A percentile compares a stretch with the other conserved stretches of the same genome.
Evolutionary conservation across 2,329 filamentous ascomycete genomes (phyloP).

Genomic region (Aspergillus unguis): DNA sequence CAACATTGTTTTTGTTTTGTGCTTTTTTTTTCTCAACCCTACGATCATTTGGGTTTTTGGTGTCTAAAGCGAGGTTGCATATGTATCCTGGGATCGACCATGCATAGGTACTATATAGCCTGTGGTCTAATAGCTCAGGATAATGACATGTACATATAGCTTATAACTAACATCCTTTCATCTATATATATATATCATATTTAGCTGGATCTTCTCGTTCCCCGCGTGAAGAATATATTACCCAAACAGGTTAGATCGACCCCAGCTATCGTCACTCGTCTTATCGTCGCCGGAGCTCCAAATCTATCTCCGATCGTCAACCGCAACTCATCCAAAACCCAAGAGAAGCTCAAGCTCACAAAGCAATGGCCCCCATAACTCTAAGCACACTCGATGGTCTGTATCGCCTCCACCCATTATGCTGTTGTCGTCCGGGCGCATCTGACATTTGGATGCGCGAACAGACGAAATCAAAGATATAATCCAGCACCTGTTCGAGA

Average conservation of each 20-base stretch:
- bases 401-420: constrained; percentile 2
- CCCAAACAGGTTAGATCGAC: constrained; percentile 12
- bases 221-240: not conserved
- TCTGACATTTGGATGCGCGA: too few relatives aligned
- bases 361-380: constrained; percentile 35
- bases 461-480: constrained; percentile 57
- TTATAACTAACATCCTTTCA: constrained; percentile 9
- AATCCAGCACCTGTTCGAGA: constrained; percentile 61
- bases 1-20: not conserved
- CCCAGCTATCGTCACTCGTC: not conserved
- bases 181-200: not conserved
- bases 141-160: constrained; percentile 12
- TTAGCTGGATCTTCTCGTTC: too few relatives aligned
- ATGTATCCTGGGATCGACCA: constrained; percentile 7
- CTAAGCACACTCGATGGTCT: constrained; percentile 36
- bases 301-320: not conserved
- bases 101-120: constrained; percentile 7
- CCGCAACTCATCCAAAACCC: too few relatives aligned
- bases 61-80: constrained; percentile 8
- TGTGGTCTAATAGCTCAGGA: constrained; percentile 7
- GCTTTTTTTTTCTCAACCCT: too few relatives aligned
- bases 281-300: constrained; percentile 1
- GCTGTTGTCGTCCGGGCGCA: not conserved
- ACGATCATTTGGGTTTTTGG: constrained; percentile 1
- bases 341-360: not conserved